Percentiles rank a stretch among this genome's conserved stretches.
These are phyloP conservation scores for Tuber magnatum DNA, from an alignment of 495 filamentous ascomycete species.

Conservation along the genomic window DNA sequence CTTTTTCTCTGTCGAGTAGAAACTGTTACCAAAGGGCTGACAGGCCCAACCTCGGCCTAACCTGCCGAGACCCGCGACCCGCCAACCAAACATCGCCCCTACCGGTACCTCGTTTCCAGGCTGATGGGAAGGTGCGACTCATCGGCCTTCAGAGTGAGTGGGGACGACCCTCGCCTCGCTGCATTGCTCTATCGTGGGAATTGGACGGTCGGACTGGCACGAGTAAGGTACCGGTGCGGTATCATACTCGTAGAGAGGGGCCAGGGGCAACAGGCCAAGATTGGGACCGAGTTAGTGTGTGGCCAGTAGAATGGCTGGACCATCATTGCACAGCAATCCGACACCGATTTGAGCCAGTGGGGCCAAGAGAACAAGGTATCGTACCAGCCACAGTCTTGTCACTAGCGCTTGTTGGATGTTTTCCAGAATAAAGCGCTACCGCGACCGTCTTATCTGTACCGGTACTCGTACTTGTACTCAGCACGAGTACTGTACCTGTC, in stretches of 20 bases:
- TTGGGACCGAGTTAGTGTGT: background rate
- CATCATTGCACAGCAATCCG: background rate
- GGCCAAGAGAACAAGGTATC: background rate
- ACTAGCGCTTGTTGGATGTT: no score
- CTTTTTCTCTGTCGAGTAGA: background rate
- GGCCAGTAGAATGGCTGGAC: background rate
- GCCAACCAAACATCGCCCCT: background rate
- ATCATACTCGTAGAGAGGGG: no score
- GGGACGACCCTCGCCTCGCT: background rate
- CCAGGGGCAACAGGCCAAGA: background rate
- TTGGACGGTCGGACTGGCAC: background rate
- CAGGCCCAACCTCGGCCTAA: background rate
- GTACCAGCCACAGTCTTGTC: background rate
- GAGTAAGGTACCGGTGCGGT: no score
- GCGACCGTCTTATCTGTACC: background rate
- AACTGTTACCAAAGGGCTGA: background rate
- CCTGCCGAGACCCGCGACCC: constrained; percentile 3
- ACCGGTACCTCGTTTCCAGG: constrained; percentile 1
- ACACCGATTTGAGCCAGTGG: background rate
- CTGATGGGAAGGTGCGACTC: background rate
- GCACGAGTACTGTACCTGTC: no score
- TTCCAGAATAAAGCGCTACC: background rate
- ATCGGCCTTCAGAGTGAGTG: background rate
- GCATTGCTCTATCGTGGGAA: background rate
- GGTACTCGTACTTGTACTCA: no score